phyloP scores from a whole-genome alignment of 2,329 filamentous ascomycete species.

The Ambrosiella cleistominuta region DNA sequence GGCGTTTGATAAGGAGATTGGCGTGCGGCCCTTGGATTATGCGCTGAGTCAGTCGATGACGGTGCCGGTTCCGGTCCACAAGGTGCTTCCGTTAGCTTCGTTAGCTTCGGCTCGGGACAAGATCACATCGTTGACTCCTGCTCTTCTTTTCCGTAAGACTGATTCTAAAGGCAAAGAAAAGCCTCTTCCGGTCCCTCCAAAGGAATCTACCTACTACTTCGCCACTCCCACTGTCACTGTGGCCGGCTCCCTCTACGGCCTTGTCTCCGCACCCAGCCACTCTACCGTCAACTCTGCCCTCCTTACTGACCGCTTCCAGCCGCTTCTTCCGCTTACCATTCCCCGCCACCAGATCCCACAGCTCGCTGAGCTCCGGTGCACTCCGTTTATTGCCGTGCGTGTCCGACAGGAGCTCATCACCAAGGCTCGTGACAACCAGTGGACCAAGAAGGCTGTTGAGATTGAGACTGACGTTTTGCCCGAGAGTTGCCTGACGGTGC shows the following conservation, averaged over 20 bases:
- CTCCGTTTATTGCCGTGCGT: slow-evolving; percentile 22
- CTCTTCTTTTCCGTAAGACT: neutral
- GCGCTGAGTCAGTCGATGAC: slow-evolving; percentile 23
- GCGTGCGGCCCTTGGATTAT: slow-evolving; percentile 22
- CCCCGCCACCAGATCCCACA: slow-evolving; percentile 21
- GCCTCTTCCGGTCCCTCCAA: slow-evolving; percentile 9
- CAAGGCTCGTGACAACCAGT: slow-evolving; percentile 10
- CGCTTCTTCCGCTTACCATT: slow-evolving; percentile 21
- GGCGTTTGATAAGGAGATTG: neutral
- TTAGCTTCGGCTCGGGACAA: slow-evolving; percentile 13
- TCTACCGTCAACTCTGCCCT: slow-evolving; percentile 19
- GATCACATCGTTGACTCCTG: neutral
- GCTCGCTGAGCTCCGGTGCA: slow-evolving; percentile 23
- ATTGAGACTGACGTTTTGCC: slow-evolving; percentile 25
- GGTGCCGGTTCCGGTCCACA: slow-evolving; percentile 20
- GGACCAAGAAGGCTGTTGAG: slow-evolving; percentile 18
- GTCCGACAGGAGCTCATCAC: slow-evolving; percentile 24
- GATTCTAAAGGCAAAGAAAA: slow-evolving; percentile 4
- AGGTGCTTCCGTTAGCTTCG: slow-evolving; percentile 17
- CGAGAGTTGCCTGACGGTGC: slow-evolving; percentile 21
- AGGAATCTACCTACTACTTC: slow-evolving; percentile 9
- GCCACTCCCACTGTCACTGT: slow-evolving; percentile 22
- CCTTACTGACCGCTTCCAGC: slow-evolving; percentile 24
- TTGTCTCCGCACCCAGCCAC: slow-evolving; percentile 19
- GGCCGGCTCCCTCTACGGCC: slow-evolving; percentile 24